These are phyloP conservation scores for Leucosporidium scottii DNA, from an alignment of 768 basidiomycete genomes.

Conservation along the genomic window DNA sequence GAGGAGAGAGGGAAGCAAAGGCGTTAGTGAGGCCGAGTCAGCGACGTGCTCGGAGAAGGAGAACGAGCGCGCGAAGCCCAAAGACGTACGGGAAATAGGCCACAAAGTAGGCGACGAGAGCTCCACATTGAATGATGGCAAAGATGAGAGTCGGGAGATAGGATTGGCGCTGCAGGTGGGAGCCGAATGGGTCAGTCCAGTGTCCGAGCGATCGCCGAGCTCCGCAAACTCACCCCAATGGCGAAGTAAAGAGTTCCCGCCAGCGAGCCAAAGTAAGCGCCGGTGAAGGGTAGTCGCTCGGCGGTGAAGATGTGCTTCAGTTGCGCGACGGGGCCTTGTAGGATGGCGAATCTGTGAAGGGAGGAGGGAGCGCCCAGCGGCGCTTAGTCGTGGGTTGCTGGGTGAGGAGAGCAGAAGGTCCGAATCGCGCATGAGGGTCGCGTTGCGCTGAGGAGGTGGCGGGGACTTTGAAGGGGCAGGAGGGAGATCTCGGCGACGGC, in stretches of 20 bases:
- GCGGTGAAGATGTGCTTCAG: constrained; percentile 59
- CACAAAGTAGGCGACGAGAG: constrained; percentile 78
- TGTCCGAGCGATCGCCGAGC: neutral
- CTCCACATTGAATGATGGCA: constrained; percentile 73
- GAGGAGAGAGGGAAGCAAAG: neutral
- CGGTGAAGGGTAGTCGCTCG: constrained; percentile 47
- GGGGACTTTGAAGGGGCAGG: neutral
- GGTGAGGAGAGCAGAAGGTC: too few species aligned
- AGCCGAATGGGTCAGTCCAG: neutral
- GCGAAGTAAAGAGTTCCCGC: constrained; percentile 86
- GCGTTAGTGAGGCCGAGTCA: neutral
- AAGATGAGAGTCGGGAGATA: constrained; percentile 78
- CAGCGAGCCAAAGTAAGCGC: constrained; percentile 73
- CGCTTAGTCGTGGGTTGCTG: constrained; percentile 7
- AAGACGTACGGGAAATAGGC: constrained; percentile 87
- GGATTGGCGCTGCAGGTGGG: constrained; percentile 57
- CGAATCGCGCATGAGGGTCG: too few species aligned
- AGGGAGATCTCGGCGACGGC: too few species aligned
- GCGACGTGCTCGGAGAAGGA: neutral
- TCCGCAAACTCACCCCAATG: constrained; percentile 58
- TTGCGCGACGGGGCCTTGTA: constrained; percentile 77
- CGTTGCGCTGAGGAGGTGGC: neutral
- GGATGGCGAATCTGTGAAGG: constrained; percentile 42
- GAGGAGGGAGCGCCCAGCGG: neutral
- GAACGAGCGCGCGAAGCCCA: neutral